phyloP scores from a whole-genome alignment of 1,139 yeast genomes.

The Saccharomyces hybrid region DNA sequence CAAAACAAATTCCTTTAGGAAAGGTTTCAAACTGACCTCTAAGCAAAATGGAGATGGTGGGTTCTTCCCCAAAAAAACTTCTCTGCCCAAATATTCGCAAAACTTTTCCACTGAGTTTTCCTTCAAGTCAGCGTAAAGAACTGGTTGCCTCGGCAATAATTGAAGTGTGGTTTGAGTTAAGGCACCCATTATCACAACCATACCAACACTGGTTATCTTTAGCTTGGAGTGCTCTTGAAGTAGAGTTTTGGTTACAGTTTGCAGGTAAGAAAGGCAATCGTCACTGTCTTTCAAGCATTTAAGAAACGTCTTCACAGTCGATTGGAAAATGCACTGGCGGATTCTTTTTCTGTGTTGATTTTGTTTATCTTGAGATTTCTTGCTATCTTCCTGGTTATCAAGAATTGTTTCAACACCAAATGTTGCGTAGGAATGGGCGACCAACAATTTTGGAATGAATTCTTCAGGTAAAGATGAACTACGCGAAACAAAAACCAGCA shows the following conservation, averaged over 20 bases:
- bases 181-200: conserved; percentile 35
- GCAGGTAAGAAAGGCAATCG: conserved; percentile 7
- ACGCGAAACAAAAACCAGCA: conserved; percentile 12
- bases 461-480: conserved; percentile 11
- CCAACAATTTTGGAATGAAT: conserved; percentile 13
- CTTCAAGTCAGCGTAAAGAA: conserved; percentile 30
- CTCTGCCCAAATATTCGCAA: conserved; percentile 33
- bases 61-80: conserved; percentile 41
- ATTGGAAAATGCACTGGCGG: conserved; percentile 37
- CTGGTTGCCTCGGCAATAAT: conserved; percentile 38
- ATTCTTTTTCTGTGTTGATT: conserved; percentile 44
- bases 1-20: conserved; percentile 38
- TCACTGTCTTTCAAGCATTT: conserved; percentile 13
- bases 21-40: conserved; percentile 25
- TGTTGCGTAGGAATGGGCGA: conserved; percentile 20
- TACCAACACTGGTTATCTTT: conserved; percentile 28
- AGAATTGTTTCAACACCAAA: conserved; percentile 19
- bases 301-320: conserved; percentile 30
- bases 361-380: conserved; percentile 17
- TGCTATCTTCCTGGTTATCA: conserved; percentile 23
- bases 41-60: conserved; percentile 33
- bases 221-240: conserved; percentile 11
- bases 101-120: conserved; percentile 18
- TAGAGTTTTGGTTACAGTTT: conserved; percentile 8
- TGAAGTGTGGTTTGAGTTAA: conserved; percentile 36